phyloP scores from a whole-genome alignment of 2,329 filamentous ascomycete genomes.

The Exophiala oligosperma region DNA sequence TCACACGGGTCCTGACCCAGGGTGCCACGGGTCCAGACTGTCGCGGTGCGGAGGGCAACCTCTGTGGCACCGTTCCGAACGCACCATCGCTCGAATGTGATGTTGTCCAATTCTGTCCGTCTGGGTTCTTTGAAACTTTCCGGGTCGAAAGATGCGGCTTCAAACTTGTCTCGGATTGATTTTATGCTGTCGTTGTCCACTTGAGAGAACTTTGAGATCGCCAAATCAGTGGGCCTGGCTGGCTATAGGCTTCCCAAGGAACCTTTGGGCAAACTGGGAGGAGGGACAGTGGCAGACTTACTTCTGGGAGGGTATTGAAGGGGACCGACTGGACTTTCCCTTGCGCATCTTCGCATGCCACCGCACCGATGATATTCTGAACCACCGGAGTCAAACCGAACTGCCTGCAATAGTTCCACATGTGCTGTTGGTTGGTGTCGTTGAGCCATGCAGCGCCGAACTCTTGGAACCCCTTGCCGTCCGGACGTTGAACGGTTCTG shows the following conservation, averaged over 20 bases:
- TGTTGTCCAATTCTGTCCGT: conserved; percentile 30
- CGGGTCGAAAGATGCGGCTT: conserved; percentile 37
- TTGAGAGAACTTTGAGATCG: not conserved
- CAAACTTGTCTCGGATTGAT: conserved; percentile 34
- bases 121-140: conserved; percentile 24
- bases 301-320: conserved; percentile 33
- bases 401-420: conserved; percentile 30
- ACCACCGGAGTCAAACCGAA: conserved; percentile 33
- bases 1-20: conserved; percentile 51
- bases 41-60: conserved; percentile 32
- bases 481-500: conserved; percentile 28
- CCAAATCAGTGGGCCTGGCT: too few species aligned
- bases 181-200: not conserved
- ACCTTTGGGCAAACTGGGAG: not conserved
- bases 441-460: conserved; percentile 40
- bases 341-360: conserved; percentile 32
- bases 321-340: conserved; percentile 43
- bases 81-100: conserved; percentile 41
- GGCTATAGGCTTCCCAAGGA: too few species aligned
- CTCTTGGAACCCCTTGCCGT: conserved; percentile 41
- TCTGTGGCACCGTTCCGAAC: conserved; percentile 27
- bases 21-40: conserved; percentile 43
- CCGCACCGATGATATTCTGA: conserved; percentile 33
- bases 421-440: conserved; percentile 36
- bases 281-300: conserved; percentile 11